A percentile compares a stretch with the other conserved stretches of the same genome.
Conservation (phyloP, 192 early-diverging fungal species). For the Backusella mclennaniae region DNA sequence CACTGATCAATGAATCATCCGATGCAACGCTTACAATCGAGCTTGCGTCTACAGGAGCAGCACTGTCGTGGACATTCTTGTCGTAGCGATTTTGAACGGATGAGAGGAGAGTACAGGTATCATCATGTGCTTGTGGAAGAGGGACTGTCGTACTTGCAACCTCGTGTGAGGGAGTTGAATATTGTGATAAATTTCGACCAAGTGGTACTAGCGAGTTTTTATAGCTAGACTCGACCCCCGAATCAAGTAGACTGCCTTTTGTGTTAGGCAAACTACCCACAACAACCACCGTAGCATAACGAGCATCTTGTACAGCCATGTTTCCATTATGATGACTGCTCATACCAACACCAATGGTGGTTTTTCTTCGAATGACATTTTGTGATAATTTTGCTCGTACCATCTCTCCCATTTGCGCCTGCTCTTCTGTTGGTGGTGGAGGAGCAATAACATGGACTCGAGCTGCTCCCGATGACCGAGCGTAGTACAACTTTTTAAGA, state of each 20-base stretch:
- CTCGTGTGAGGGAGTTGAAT: not conserved
- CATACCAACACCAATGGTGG: constrained; percentile 16
- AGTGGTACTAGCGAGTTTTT: not conserved
- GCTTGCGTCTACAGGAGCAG: not conserved
- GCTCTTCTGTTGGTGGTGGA: constrained; percentile 26
- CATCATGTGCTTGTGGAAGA: not conserved
- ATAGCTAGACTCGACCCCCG: not conserved
- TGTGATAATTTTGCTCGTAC: constrained; percentile 32
- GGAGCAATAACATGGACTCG: constrained; percentile 34
- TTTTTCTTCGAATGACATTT: constrained; percentile 26
- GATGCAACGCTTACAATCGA: constrained; percentile 17
- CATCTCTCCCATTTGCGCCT: constrained; percentile 24
- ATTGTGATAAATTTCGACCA: not conserved
- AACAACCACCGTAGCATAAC: constrained; percentile 28
- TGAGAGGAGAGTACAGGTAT: not conserved
- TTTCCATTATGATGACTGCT: constrained; percentile 31
- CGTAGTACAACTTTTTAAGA: constrained; percentile 35
- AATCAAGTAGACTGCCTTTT: constrained; percentile 1
- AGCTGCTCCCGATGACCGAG: constrained; percentile 11
- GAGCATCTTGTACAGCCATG: constrained; percentile 35
- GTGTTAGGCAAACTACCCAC: constrained; percentile 27
- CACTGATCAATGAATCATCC: constrained; percentile 35
- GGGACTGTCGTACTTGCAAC: not conserved
- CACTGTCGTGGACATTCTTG: not conserved
- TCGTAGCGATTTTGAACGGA: not conserved